A percentile compares a stretch with the other conserved stretches of the same genome.
Evolutionary conservation across 2,329 filamentous ascomycete species (phyloP).

Genomic region (Scolecobasidium constrictum): DNA sequence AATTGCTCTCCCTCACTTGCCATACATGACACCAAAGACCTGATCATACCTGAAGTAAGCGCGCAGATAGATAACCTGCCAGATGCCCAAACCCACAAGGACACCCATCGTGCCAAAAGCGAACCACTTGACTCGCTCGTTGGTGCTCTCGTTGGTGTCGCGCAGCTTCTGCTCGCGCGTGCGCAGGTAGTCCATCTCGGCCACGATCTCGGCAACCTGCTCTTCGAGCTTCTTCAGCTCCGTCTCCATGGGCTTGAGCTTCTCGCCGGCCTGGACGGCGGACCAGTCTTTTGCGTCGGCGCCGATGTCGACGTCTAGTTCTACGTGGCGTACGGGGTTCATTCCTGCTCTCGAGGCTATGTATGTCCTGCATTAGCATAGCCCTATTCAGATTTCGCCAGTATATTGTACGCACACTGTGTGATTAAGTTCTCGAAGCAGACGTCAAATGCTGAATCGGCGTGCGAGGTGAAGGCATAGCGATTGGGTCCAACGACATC

Average conservation of each 20-base stretch:
- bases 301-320: constrained; percentile 92
- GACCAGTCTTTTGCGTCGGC: constrained; percentile 98
- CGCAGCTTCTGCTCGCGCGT: constrained; percentile 84
- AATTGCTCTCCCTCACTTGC: constrained; percentile 5
- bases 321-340: constrained; percentile 58
- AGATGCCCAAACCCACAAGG: constrained; percentile 77
- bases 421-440: constrained; percentile 84
- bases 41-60: constrained; percentile 82
- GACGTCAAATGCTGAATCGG: constrained; percentile 87
- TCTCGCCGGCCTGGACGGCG: constrained; percentile 90
- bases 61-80: constrained; percentile 96
- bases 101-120: constrained; percentile 87
- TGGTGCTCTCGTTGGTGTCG: constrained; percentile 99
- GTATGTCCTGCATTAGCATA: constrained; percentile 1
- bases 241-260: constrained; percentile 93
- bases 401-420: neutral
- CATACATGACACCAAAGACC: neutral
- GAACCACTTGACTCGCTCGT: constrained; percentile 98
- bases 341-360: constrained; percentile 26
- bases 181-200: constrained; percentile 94
- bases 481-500: constrained; percentile 87
- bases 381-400: no score
- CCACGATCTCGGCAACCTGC: constrained; percentile 75
- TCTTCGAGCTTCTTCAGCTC: constrained; percentile 91
- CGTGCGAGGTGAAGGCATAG: constrained; percentile 87